Evolutionary conservation across 805 yeast species (phyloP), one percentile per base, ranked within the genome.

Genomic region (Yamadazyma akitaensis): DNA sequence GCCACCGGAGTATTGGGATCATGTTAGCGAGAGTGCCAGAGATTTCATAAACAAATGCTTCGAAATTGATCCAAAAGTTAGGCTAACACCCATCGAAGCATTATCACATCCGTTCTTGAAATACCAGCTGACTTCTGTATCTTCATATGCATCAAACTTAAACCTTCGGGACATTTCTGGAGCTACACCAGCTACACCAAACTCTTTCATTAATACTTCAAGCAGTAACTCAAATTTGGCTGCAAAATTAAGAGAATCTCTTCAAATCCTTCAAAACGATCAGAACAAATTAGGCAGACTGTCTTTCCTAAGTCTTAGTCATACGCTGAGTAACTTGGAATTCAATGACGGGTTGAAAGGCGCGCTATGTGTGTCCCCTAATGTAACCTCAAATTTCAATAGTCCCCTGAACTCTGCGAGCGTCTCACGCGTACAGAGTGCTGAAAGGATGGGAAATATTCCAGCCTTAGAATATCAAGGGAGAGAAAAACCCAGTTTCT

Each of bases 31-130:
- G 2, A 66, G 67, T n/a, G 85, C 86, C 37, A 76, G 77, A 61
- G 78, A 78, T 49, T 83, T 85, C 53, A 68, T 85, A n/a, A 55
- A 63, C 11, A 53, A 62, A 24, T 85, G 91, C 58, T 76, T 85
- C 48, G 59, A 52, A 3, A 58, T 72, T 3, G 76, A 80, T 51
- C 70, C 79, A 0, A 44, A 49, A 0, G 54, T 69, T 44, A 69
- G 92, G 36, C 65, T 75, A 12, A 70, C 78, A 0, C 77, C 82
- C 0, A 32, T 14, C 17, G 45, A 49, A 6, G 53, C 53, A 10
- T 28, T 43, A 26, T 6, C 31, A 2, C 55, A 52, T 33, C 50
- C 49, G n/a, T 49, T 49, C 18, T 19, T 45, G 34, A 14, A 9
- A 5, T 10, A 13, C 5, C 9, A 19, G 16, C 3, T 43, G 3